A percentile compares a stretch with the other conserved stretches of the same genome.
phyloP scores from a whole-genome alignment of 148 eudicot genomes.

The Vaccinium myrtillus region DNA sequence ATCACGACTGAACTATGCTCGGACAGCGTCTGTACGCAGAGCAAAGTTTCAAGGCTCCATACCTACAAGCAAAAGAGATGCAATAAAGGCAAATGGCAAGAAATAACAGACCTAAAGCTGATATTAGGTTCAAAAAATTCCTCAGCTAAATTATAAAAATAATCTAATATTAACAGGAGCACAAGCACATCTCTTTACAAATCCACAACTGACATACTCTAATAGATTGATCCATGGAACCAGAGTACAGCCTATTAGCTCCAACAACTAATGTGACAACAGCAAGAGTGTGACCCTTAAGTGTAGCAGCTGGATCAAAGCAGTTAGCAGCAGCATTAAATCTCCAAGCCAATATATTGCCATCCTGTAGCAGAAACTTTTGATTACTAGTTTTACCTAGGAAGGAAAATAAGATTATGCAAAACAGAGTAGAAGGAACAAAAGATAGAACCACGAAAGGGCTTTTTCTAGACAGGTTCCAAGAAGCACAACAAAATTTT shows the following conservation, averaged over 20 bases:
- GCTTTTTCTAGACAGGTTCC: neutral
- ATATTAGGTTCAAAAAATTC: slow-evolving; percentile 1
- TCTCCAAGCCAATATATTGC: slow-evolving; percentile 88
- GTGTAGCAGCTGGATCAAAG: slow-evolving; percentile 93
- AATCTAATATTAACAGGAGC: neutral
- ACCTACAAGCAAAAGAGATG: slow-evolving; percentile 47
- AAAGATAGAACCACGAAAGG: neutral
- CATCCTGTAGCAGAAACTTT: slow-evolving; percentile 55
- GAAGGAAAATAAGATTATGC: neutral
- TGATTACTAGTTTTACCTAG: neutral
- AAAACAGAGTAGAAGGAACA: neutral
- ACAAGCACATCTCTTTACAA: neutral
- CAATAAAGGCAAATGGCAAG: slow-evolving; percentile 6
- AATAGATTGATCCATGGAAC: slow-evolving; percentile 85
- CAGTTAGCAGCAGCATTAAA: slow-evolving; percentile 63
- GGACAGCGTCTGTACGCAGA: slow-evolving; percentile 77
- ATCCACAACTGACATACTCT: slow-evolving; percentile 42
- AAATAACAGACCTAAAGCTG: neutral
- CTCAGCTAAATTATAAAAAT: neutral
- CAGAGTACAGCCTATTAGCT: slow-evolving; percentile 89
- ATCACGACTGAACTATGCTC: slow-evolving; percentile 83
- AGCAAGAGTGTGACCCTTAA: slow-evolving; percentile 70
- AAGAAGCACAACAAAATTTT: neutral
- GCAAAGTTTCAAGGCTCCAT: slow-evolving; percentile 93
- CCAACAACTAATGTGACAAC: slow-evolving; percentile 90